phyloP scores from a whole-genome alignment of 1,284 basidiomycete species.

The Apiotrichum sp. region DNA sequence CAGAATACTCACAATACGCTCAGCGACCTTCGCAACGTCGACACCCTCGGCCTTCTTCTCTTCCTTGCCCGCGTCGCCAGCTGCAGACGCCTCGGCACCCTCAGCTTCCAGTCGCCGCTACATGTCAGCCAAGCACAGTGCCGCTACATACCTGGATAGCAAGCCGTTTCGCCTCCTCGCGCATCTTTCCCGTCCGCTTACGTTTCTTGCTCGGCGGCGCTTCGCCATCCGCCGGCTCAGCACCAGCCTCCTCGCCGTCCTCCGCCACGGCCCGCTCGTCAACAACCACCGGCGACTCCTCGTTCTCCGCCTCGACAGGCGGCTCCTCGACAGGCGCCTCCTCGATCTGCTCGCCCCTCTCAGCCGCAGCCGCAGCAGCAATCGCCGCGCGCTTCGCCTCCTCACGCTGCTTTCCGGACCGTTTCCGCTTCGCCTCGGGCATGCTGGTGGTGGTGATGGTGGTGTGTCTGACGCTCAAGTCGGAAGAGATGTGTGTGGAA shows the following conservation, averaged over 20 bases:
- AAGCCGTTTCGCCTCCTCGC: constrained; percentile 37
- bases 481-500: too few species aligned
- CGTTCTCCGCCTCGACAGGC: background rate
- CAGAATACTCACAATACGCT: constrained; percentile 31
- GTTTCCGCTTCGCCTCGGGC: constrained; percentile 33
- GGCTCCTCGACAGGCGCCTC: background rate
- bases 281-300: background rate
- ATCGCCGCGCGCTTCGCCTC: constrained; percentile 39
- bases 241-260: background rate
- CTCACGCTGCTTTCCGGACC: constrained; percentile 42
- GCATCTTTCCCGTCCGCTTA: constrained; percentile 43
- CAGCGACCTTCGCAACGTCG: constrained; percentile 28
- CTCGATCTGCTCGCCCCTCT: constrained; percentile 10
- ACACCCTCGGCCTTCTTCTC: constrained; percentile 1
- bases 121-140: background rate
- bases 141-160: constrained; percentile 28
- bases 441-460: constrained; percentile 5
- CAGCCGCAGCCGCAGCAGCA: constrained; percentile 12
- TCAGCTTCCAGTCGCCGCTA: background rate
- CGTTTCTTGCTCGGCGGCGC: constrained; percentile 30
- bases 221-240: background rate
- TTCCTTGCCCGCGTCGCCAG: background rate
- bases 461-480: background rate
- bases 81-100: background rate
- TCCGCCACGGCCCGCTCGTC: constrained; percentile 7